Percentiles rank a stretch among this genome's conserved stretches.
Conservation (phyloP, 2,329 filamentous ascomycete genomes). For the Pseudogymnoascus sp. region DNA sequence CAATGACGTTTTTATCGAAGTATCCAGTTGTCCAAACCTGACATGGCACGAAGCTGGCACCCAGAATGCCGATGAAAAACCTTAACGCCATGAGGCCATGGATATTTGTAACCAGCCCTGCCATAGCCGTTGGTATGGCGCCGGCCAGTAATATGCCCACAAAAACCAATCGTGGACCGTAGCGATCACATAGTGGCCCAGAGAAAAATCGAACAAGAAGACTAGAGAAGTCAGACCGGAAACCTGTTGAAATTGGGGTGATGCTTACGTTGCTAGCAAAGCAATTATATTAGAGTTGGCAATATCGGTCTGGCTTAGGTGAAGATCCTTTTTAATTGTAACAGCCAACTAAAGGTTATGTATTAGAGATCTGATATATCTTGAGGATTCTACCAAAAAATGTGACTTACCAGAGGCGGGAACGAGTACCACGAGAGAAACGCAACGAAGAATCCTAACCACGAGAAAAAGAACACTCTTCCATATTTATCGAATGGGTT, state of each 20-base stretch:
- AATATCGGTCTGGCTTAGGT: conserved; percentile 63
- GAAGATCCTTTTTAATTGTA: conserved; percentile 73
- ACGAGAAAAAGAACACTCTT: conserved; percentile 84
- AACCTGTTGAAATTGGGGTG: background rate
- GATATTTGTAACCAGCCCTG: conserved; percentile 65
- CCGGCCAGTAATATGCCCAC: conserved; percentile 71
- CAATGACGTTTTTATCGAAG: conserved; percentile 88
- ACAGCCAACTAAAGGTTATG: conserved; percentile 38
- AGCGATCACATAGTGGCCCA: conserved; percentile 79
- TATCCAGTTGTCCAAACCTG: conserved; percentile 92
- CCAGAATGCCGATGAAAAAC: conserved; percentile 77
- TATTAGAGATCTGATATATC: background rate
- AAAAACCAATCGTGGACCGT: conserved; percentile 75
- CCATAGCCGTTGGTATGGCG: conserved; percentile 73
- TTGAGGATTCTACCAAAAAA: background rate
- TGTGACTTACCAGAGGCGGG: conserved; percentile 38
- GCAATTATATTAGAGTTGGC: conserved; percentile 90
- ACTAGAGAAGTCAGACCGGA: background rate
- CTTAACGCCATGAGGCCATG: conserved; percentile 63
- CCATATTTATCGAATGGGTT: conserved; percentile 77
- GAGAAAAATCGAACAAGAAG: conserved; percentile 70
- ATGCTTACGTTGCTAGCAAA: conserved; percentile 54
- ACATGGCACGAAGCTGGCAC: conserved; percentile 74
- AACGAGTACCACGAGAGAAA: conserved; percentile 89
- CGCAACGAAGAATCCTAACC: conserved; percentile 77